Evolutionary conservation across 2,329 filamentous ascomycete species (phyloP).

Genomic region (Ceratocystis diversiconidia): DNA sequence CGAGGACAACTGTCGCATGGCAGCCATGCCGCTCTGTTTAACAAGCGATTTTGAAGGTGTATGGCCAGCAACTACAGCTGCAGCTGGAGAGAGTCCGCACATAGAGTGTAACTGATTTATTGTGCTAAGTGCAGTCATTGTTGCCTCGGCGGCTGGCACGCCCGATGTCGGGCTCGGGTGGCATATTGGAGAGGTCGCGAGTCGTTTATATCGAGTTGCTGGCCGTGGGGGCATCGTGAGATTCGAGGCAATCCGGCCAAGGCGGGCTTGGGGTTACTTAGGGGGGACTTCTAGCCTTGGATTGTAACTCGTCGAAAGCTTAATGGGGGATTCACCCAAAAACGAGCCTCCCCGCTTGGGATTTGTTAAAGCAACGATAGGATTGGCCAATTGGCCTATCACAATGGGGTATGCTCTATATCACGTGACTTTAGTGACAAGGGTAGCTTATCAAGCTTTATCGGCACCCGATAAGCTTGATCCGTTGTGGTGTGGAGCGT

Average conservation of each 20-base stretch:
- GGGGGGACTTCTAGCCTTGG: constrained; percentile 3
- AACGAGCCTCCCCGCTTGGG: neutral
- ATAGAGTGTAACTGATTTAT: neutral
- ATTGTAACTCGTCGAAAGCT: constrained; percentile 1
- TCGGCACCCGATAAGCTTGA: neutral
- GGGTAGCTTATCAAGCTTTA: neutral
- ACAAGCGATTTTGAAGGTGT: neutral
- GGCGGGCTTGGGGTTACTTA: neutral
- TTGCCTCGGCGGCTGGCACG: neutral
- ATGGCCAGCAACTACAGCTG: neutral
- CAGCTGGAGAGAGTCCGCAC: neutral
- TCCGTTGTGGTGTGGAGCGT: neutral
- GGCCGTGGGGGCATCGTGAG: constrained; percentile 12
- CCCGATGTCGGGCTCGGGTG: neutral
- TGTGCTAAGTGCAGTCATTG: neutral
- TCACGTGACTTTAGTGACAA: neutral
- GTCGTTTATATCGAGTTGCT: neutral
- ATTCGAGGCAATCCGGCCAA: neutral
- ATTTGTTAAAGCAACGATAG: neutral
- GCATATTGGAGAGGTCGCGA: neutral
- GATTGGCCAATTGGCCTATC: constrained; percentile 1
- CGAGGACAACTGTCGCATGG: constrained; percentile 27
- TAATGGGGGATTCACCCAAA: neutral
- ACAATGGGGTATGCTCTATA: neutral
- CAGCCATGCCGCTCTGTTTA: neutral